A percentile compares a stretch with the other conserved stretches of the same genome.
Conservation (phyloP, 129 eudicot species). For the Sambucus nigra region DNA sequence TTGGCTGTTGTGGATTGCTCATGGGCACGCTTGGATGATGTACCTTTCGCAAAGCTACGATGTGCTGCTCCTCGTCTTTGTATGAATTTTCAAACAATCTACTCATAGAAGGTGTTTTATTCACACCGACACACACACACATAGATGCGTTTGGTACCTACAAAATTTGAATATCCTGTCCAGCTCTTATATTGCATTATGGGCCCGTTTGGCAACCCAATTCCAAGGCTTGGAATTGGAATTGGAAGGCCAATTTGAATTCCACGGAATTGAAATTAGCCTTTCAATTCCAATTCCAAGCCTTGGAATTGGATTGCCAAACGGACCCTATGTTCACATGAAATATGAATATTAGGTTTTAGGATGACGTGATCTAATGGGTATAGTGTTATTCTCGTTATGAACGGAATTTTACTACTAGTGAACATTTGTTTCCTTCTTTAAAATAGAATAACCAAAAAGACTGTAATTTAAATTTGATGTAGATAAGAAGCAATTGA, state of each 20-base stretch:
- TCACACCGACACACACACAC: neutral
- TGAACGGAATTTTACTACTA: too few species aligned
- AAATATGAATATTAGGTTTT: neutral
- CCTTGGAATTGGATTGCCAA: neutral
- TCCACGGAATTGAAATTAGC: too few species aligned
- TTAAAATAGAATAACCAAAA: too few species aligned
- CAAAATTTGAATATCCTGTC: neutral
- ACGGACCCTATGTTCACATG: neutral
- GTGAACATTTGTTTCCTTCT: too few species aligned
- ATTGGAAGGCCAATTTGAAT: too few species aligned
- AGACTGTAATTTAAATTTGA: too few species aligned
- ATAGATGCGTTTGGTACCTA: neutral
- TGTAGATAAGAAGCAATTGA: too few species aligned
- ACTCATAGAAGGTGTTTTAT: neutral
- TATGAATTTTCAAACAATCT: constrained; percentile 25
- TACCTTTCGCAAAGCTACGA: constrained; percentile 88
- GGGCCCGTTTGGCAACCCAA: too few species aligned
- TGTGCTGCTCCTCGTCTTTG: constrained; percentile 94
- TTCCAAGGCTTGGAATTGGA: too few species aligned
- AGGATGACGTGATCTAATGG: too few species aligned
- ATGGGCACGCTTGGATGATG: constrained; percentile 95
- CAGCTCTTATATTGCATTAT: neutral
- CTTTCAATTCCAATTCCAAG: too few species aligned
- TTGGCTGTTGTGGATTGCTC: constrained; percentile 98
- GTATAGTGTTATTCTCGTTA: too few species aligned